A percentile compares a stretch with the other conserved stretches of the same genome.
phyloP scores from a whole-genome alignment of 192 early-diverging fungal genomes.

The Coemansia sp. region DNA sequence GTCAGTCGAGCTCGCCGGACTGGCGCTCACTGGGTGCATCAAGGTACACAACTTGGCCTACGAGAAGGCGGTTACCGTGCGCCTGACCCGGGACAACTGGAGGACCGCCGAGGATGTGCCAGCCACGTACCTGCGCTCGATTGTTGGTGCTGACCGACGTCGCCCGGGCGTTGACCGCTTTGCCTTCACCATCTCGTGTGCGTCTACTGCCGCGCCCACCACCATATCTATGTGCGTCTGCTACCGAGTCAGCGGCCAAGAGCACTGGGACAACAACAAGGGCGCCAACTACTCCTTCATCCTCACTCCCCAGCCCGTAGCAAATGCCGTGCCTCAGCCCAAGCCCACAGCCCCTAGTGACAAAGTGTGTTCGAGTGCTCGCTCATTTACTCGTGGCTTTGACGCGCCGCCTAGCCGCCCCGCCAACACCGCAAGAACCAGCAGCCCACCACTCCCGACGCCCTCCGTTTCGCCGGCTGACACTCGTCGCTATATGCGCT shows the following conservation, averaged over 20 bases:
- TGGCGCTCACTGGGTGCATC: constrained; percentile 66
- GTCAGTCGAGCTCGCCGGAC: constrained; percentile 42
- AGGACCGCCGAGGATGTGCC: constrained; percentile 65
- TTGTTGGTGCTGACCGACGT: constrained; percentile 43
- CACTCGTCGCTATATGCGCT: constrained; percentile 49
- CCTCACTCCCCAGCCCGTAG: background rate
- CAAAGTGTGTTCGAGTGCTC: constrained; percentile 8
- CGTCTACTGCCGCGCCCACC: background rate
- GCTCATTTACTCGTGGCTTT: constrained; percentile 18
- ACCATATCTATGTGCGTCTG: constrained; percentile 66
- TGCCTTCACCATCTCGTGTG: constrained; percentile 60
- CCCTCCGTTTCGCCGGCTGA: constrained; percentile 14
- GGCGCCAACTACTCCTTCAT: constrained; percentile 80
- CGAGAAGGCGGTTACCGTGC: constrained; percentile 75
- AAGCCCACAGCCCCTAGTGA: constrained; percentile 2
- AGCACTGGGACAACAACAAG: constrained; percentile 95
- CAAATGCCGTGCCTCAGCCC: background rate
- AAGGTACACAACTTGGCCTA: constrained; percentile 87
- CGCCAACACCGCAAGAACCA: background rate
- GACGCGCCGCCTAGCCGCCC: background rate
- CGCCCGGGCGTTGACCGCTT: constrained; percentile 70
- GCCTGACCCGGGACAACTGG: constrained; percentile 83
- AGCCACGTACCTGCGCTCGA: constrained; percentile 67
- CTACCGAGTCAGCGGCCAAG: constrained; percentile 70
- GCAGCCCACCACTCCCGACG: background rate